Base-by-base conservation (phyloP, 2,329 filamentous ascomycete species). In the Neophaeococcomyces aloes region DNA sequence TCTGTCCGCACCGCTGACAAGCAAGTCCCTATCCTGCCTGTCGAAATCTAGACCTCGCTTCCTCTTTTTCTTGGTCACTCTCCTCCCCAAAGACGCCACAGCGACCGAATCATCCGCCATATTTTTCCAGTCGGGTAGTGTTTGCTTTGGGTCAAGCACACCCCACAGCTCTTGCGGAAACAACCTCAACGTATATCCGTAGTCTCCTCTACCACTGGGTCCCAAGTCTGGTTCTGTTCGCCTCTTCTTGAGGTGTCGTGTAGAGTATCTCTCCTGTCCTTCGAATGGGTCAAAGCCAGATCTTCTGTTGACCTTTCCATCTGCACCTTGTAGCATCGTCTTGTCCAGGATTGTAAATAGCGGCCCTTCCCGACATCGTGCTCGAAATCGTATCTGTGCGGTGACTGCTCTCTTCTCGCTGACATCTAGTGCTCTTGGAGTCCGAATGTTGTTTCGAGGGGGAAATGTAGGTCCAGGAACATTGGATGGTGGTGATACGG, bases 201-300 rank as follows among this genome's bases (percentile, higher is more conserved):
- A 41, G 18, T 41, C 38, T 13, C 38, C 38, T 29, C 38, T 41
- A 8, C 40, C 40, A 6, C 10, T 25, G 8, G 13, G 10, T 3
- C 31, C 40, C 6, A 43, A 15, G 25, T 35, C 31, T 4, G 40
- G 40, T 17, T 36, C 40, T 2, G 40, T 43, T 17, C 40, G 31
- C 29, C n/a, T n/a, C 14, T 35, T 35, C 21, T 29, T 25, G 11
- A 36, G 17, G 37, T 43, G 33, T 7, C 31, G 31, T 7, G 31
- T 43, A 11, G 30, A 23, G 32, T 36, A 43, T 7, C 40, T 7
- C 10, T 43, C 31, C 32, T 43, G 40, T 23, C 37, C 23, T 13
- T 43, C 33, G 31, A 43, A 43, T 2, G 40, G 40, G 27, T 43
- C 31, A 21, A 43, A 43, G 11, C 40, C 40, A n/a, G n/a, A n/a